Conservation (phyloP, 805 yeast genomes). For the Cyberlindnera maclurae region DNA sequence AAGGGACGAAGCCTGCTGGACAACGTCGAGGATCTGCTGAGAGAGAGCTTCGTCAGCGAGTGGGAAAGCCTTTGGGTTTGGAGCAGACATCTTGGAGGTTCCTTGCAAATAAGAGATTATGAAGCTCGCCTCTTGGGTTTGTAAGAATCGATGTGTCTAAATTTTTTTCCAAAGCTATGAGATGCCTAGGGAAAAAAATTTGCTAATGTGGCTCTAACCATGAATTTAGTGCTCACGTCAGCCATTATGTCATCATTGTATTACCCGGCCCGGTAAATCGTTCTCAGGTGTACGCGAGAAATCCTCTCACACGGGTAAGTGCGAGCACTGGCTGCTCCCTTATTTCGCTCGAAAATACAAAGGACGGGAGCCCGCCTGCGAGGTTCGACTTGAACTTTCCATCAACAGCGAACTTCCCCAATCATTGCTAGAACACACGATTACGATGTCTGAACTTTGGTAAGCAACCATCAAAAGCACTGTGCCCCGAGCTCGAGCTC, state of each 20-base stretch:
- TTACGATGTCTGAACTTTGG: slow-evolving; percentile 67
- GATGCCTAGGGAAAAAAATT: too few relatives aligned
- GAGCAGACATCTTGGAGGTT: slow-evolving; percentile 65
- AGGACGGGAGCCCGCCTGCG: neutral
- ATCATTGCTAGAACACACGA: neutral
- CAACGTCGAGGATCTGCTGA: slow-evolving; percentile 95
- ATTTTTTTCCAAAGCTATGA: neutral
- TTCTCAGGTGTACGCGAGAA: too few relatives aligned
- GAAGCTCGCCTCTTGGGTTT: slow-evolving; percentile 25
- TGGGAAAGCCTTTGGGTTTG: slow-evolving; percentile 99
- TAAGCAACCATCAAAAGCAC: slow-evolving; percentile 31
- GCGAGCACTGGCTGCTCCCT: too few relatives aligned
- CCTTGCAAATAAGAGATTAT: slow-evolving; percentile 30
- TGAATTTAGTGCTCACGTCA: too few relatives aligned
- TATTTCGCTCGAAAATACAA: neutral
- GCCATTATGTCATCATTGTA: too few relatives aligned
- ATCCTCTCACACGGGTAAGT: neutral
- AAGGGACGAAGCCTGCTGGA: slow-evolving; percentile 95
- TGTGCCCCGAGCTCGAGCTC: too few relatives aligned
- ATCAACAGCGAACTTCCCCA: neutral
- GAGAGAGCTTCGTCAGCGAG: slow-evolving; percentile 92
- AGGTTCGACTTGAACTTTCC: neutral
- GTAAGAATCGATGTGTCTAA: neutral
- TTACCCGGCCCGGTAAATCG: too few relatives aligned
- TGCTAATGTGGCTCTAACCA: too few relatives aligned